Percentiles rank a stretch among this genome's conserved stretches.
phyloP scores from a whole-genome alignment of 306 rosid genomes.

The Vicia faba region DNA sequence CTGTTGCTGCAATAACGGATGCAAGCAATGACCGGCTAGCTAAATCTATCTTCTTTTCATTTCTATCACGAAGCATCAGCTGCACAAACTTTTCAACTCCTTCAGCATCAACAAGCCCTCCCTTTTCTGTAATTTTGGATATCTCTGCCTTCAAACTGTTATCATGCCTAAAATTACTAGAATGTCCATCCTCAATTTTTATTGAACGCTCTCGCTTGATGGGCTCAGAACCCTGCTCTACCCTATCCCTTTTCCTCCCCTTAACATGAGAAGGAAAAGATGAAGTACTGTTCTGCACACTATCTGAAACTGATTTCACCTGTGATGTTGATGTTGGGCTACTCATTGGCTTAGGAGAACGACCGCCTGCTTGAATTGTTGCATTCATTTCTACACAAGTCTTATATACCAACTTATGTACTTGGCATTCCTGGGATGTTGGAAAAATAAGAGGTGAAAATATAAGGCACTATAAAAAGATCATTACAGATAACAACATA shows the following conservation, averaged over 20 bases:
- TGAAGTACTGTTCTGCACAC: conserved; percentile 65
- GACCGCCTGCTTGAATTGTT: conserved; percentile 72
- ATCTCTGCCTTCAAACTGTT: conserved; percentile 66
- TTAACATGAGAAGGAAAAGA: conserved; percentile 64
- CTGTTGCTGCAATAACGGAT: conserved; percentile 76
- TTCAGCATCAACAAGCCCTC: conserved; percentile 68
- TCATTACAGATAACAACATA: background rate
- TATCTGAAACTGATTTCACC: conserved; percentile 74
- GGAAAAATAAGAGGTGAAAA: background rate
- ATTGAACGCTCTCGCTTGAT: conserved; percentile 59
- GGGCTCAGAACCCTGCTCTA: conserved; percentile 68
- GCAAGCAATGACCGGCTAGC: conserved; percentile 73
- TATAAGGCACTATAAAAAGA: conserved; percentile 1
- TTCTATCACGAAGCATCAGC: conserved; percentile 69
- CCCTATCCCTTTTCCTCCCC: conserved; percentile 79
- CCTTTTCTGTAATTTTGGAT: conserved; percentile 72
- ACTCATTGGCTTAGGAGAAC: conserved; percentile 80
- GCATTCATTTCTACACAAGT: conserved; percentile 78
- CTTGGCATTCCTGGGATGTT: conserved; percentile 67
- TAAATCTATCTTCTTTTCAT: conserved; percentile 72
- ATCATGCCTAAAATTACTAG: conserved; percentile 57
- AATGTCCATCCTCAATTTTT: conserved; percentile 70
- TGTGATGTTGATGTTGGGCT: conserved; percentile 76
- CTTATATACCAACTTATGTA: conserved; percentile 66
- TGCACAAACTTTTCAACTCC: conserved; percentile 81